Evolutionary conservation across 2,329 filamentous ascomycete species (phyloP).

Genomic region (Davidsoniella neocaledoniae): DNA sequence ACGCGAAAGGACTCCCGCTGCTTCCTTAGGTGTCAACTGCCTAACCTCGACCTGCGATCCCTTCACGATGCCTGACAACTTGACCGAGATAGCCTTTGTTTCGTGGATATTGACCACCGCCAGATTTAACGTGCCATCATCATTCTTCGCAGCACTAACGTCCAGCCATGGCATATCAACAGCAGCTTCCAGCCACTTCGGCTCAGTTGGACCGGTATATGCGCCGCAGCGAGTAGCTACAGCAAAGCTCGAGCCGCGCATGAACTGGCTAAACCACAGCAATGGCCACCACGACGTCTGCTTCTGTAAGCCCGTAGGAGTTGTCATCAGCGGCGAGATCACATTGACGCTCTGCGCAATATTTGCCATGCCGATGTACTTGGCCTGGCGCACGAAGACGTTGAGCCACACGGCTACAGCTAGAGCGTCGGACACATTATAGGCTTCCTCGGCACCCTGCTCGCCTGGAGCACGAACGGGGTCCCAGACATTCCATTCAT

Average conservation of each 20-base stretch:
- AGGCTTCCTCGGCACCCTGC: constrained; percentile 52
- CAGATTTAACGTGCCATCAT: constrained; percentile 43
- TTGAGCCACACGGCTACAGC: constrained; percentile 64
- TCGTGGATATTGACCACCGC: constrained; percentile 60
- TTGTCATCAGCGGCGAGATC: constrained; percentile 62
- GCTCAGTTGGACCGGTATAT: constrained; percentile 51
- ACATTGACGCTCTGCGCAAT: constrained; percentile 67
- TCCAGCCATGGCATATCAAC: constrained; percentile 57
- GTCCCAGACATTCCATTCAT: constrained; percentile 79
- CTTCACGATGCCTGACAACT: constrained; percentile 35
- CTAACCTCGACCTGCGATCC: constrained; percentile 40
- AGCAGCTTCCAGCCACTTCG: constrained; percentile 45
- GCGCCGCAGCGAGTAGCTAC: constrained; percentile 45
- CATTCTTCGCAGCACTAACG: constrained; percentile 42
- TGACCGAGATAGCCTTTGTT: constrained; percentile 38
- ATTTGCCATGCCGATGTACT: constrained; percentile 59
- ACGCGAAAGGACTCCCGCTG: constrained; percentile 38
- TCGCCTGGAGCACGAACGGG: constrained; percentile 54
- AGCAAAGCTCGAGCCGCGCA: constrained; percentile 55
- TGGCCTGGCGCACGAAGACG: constrained; percentile 56
- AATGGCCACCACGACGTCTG: constrained; percentile 65
- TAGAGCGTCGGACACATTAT: constrained; percentile 59
- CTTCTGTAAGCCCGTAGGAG: constrained; percentile 42
- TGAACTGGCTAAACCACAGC: constrained; percentile 43
- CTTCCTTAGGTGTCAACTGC: constrained; percentile 40